Conservation (phyloP, 2,329 filamentous ascomycete species). For the Sordariomycetes sp. region DNA sequence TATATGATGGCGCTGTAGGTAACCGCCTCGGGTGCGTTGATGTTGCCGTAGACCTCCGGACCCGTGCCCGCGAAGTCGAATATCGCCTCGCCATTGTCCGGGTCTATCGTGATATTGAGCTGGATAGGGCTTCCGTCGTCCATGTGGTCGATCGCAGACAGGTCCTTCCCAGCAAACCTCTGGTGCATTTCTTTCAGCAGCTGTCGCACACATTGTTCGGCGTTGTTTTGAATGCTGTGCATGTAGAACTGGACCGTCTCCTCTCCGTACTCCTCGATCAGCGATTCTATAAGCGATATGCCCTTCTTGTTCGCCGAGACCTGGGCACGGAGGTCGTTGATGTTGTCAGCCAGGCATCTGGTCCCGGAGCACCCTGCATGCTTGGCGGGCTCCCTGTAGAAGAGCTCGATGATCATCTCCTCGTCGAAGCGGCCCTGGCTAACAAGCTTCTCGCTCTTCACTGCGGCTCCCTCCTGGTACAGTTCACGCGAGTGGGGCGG, state of each 20-base stretch:
- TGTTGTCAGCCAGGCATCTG: constrained; percentile 66
- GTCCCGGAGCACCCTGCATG: constrained; percentile 71
- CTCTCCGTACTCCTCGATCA: constrained; percentile 71
- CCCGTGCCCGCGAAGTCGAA: constrained; percentile 78
- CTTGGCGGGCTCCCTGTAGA: constrained; percentile 64
- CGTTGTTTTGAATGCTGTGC: constrained; percentile 70
- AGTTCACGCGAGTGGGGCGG: constrained; percentile 59
- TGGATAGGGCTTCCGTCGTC: constrained; percentile 72
- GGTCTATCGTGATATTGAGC: constrained; percentile 64
- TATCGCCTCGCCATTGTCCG: constrained; percentile 62
- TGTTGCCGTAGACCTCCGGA: constrained; percentile 69
- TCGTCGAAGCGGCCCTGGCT: constrained; percentile 71
- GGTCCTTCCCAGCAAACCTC: constrained; percentile 58
- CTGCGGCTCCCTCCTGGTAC: constrained; percentile 52
- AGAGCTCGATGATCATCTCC: constrained; percentile 58
- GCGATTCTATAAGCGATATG: constrained; percentile 64
- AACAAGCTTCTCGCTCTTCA: constrained; percentile 59
- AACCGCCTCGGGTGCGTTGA: constrained; percentile 73
- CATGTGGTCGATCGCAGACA: constrained; percentile 70
- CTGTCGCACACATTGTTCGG: constrained; percentile 62
- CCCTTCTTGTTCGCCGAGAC: constrained; percentile 79
- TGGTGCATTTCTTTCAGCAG: constrained; percentile 62
- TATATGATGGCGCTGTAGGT: constrained; percentile 85
- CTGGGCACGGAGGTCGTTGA: constrained; percentile 76
- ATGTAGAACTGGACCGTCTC: constrained; percentile 77